Evolutionary conservation across 1,284 basidiomycete genomes (phyloP), one percentile per base, ranked within the genome.

Genomic region (Microbotryum saponariae): DNA sequence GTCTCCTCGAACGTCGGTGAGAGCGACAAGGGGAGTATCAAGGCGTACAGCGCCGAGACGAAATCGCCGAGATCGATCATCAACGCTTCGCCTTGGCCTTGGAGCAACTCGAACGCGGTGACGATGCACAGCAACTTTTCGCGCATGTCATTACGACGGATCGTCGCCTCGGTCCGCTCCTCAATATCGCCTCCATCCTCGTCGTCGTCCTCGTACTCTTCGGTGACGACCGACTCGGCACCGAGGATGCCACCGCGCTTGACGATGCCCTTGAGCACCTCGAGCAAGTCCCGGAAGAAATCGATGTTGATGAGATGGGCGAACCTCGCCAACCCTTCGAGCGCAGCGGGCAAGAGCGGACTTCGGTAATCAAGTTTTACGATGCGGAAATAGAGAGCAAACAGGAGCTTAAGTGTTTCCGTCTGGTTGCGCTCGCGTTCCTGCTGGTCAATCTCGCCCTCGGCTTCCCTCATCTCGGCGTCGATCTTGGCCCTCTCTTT

Each of bases 261-360:
- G 68, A 96, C 84, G 60, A 91, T 83, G 61, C 81, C 81, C 74
- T 89, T 89, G 42, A 99, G 80, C 2, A 96, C 91, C 57, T 84
- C 81, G 76, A 98, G 82, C 52, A 99, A 79, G 77, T 98, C 96
- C 69, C 87, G 86, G 84, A 99, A 99, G 78, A 99, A 99, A 75
- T 99, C 96, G 71, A 98, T 83, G 77, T 97, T 99, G 76, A 99
- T 91, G 60, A 97, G 82, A 75, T 98, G 96, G 0, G 94, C 88
- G 73, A 90, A 98, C 76, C 86, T 86, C 6, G 91, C 85, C 71
- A 99, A 87, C 64, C 96, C 96, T 72, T 88, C 86, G 67, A 99
- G 79, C 31, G 92, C 92, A 29, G 89, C 84, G 14, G 91, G 87
- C 23, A 98, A 81, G 10, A 98, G 81, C 7, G 87, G 85, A 4